Evolutionary conservation across 495 filamentous ascomycete species (phyloP), one percentile per base, ranked within the genome.

Genomic region (Aspergillus kassunensis): DNA sequence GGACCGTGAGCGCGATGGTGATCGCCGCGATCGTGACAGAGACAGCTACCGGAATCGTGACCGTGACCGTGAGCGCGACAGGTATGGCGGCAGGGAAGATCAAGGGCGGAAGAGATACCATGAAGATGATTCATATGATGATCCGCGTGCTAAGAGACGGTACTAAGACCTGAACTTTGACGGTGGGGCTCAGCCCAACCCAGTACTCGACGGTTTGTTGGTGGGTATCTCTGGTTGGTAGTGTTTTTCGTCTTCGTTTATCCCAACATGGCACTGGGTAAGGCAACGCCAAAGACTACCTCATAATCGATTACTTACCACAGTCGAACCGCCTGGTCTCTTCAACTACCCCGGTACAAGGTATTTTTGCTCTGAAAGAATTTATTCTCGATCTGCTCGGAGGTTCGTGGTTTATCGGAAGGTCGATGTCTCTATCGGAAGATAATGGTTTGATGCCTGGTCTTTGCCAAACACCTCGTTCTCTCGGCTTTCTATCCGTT

Each of bases 71-170:
- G 73, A 63, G 49, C 69, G 62, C 53, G 74, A 71, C 66, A 77
- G 63, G 75, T 67, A 86, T 60, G 83, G 84, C 54, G 80, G 76
- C 56, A 73, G 84, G 37, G 87, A 90, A 54, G 72, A 80, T 45
- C 64, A 68, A 46, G 72, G 72, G 54, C 72, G 81, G 51, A 86
- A 85, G 68, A 75, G 81, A 58, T 62, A 72, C 54, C 74, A 80
- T 64, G 76, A 79, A 43, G 73, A 74, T 61, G 76, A 81, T 62
- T 68, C 80, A 54, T 84, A 89, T 64, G 87, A 92, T 58, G 88
- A 93, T 66, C 82, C 87, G 31, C 81, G 90, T 49, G 87, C 84
- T 63, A 80, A 89, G 61, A 81, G 87, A 67, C 84, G 88, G 61
- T 91, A 91, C 74, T 90, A 76, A 73, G 47, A 41, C 64, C 68